A percentile compares a stretch with the other conserved stretches of the same genome.
Evolutionary conservation across 2,329 filamentous ascomycete species (phyloP).

Genomic region (Fusarium foetens): DNA sequence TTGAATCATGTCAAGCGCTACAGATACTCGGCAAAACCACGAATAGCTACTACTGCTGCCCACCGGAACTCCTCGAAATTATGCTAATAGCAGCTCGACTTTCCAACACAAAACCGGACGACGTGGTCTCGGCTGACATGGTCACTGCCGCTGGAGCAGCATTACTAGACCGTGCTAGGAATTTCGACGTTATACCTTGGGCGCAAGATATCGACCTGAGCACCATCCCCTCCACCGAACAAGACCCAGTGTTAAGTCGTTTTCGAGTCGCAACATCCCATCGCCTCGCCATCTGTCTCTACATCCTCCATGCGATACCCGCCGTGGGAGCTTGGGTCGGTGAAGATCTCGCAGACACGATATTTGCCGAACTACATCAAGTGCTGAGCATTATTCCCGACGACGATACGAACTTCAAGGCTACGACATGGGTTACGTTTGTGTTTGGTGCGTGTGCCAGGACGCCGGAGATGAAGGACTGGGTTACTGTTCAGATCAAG

Average conservation of each 20-base stretch:
- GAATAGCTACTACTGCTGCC: slow-evolving; percentile 60
- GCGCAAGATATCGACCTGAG: slow-evolving; percentile 51
- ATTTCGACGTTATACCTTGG: slow-evolving; percentile 56
- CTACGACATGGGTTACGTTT: slow-evolving; percentile 67
- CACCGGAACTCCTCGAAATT: slow-evolving; percentile 56
- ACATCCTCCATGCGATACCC: slow-evolving; percentile 55
- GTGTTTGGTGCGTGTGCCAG: slow-evolving; percentile 64
- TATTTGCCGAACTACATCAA: slow-evolving; percentile 58
- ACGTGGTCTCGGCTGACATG: slow-evolving; percentile 46
- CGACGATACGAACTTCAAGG: slow-evolving; percentile 64
- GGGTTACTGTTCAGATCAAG: slow-evolving; percentile 59
- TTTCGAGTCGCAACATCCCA: slow-evolving; percentile 56
- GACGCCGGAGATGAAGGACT: slow-evolving; percentile 54
- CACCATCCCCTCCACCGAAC: slow-evolving; percentile 49
- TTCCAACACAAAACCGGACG: slow-evolving; percentile 45
- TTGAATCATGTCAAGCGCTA: slow-evolving; percentile 51
- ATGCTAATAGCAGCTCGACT: slow-evolving; percentile 56
- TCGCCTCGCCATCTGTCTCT: slow-evolving; percentile 57
- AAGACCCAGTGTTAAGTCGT: slow-evolving; percentile 50
- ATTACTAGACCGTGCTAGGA: slow-evolving; percentile 52
- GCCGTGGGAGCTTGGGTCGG: slow-evolving; percentile 41
- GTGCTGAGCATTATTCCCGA: slow-evolving; percentile 60
- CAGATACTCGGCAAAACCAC: slow-evolving; percentile 53
- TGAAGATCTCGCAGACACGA: slow-evolving; percentile 44
- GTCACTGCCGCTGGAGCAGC: slow-evolving; percentile 46